Conservation (phyloP, 1,284 basidiomycete species). For the Trametes pubescens region DNA sequence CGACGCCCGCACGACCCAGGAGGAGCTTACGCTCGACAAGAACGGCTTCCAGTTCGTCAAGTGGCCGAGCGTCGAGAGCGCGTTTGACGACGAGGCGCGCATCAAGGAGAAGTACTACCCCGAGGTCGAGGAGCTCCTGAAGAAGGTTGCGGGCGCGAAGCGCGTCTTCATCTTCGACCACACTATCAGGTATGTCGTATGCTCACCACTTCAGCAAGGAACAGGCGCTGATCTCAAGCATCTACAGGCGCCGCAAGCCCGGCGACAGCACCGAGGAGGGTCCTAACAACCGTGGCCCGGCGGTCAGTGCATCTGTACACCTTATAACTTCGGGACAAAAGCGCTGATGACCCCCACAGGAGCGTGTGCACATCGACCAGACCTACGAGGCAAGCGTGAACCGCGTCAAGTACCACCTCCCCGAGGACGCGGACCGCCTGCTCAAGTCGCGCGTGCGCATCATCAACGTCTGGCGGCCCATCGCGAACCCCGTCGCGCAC, state of each 20-base stretch:
- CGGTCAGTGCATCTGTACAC: conserved; percentile 38
- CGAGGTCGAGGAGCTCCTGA: conserved; percentile 53
- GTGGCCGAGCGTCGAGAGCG: conserved; percentile 46
- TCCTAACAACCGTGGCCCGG: conserved; percentile 40
- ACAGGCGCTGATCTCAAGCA: background rate
- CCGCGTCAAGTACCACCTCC: conserved; percentile 62
- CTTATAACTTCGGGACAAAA: background rate
- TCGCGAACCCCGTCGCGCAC: conserved; percentile 53
- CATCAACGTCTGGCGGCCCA: conserved; percentile 64
- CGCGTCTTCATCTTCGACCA: conserved; percentile 55
- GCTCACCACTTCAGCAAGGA: background rate
- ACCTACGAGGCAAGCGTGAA: conserved; percentile 55
- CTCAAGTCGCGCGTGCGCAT: conserved; percentile 59
- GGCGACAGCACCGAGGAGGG: conserved; percentile 12
- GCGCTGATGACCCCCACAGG: conserved; percentile 24
- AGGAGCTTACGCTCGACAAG: conserved; percentile 47
- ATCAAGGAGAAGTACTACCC: conserved; percentile 49
- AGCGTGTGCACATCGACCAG: conserved; percentile 64
- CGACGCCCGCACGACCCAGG: conserved; percentile 44
- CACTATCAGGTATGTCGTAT: conserved; percentile 48
- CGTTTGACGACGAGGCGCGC: conserved; percentile 49
- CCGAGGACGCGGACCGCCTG: conserved; percentile 53
- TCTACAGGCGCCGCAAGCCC: conserved; percentile 33
- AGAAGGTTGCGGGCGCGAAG: conserved; percentile 44
- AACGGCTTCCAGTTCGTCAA: conserved; percentile 53